These are phyloP conservation scores for Coccomyxa sp. DNA, from an alignment of 139 green algal genomes.

Conservation along the genomic window DNA sequence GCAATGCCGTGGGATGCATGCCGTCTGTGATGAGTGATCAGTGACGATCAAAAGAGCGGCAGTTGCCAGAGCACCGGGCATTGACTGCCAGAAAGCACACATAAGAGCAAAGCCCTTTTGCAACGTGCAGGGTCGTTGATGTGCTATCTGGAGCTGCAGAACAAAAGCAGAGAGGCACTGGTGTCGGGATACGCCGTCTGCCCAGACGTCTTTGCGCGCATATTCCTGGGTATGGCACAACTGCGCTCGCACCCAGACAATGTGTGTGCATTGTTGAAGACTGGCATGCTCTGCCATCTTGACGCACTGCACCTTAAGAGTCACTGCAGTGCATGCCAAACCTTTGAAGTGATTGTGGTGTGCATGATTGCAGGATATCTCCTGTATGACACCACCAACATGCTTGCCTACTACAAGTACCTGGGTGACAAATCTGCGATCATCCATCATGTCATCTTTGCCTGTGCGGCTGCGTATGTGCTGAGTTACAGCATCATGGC, in stretches of 20 bases:
- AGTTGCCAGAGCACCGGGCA: not conserved
- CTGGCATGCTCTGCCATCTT: not conserved
- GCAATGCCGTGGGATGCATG: not conserved
- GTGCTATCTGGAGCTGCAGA: not conserved
- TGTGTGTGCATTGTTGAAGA: not conserved
- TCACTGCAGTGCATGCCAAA: too few relatives aligned
- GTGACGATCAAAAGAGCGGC: not conserved
- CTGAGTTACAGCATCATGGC: constrained; percentile 20
- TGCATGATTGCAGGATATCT: constrained; percentile 10
- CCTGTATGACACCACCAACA: constrained; percentile 19
- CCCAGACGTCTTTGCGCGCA: constrained; percentile 16
- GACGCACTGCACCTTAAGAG: too few relatives aligned
- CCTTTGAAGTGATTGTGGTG: too few relatives aligned
- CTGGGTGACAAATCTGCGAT: constrained; percentile 18
- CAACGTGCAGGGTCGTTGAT: not conserved
- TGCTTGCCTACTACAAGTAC: constrained; percentile 17
- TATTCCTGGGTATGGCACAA: constrained; percentile 9
- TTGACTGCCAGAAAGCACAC: not conserved
- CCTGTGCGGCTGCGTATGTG: constrained; percentile 10
- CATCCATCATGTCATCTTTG: constrained; percentile 26
- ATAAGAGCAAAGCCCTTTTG: not conserved
- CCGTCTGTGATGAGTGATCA: not conserved
- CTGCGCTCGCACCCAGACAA: not conserved
- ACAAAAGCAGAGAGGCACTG: not conserved
- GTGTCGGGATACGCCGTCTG: constrained; percentile 12